Percentiles rank a stretch among this genome's conserved stretches.
These are phyloP conservation scores for Termitomyces sp. DNA, from an alignment of 768 basidiomycete genomes.

Conservation along the genomic window DNA sequence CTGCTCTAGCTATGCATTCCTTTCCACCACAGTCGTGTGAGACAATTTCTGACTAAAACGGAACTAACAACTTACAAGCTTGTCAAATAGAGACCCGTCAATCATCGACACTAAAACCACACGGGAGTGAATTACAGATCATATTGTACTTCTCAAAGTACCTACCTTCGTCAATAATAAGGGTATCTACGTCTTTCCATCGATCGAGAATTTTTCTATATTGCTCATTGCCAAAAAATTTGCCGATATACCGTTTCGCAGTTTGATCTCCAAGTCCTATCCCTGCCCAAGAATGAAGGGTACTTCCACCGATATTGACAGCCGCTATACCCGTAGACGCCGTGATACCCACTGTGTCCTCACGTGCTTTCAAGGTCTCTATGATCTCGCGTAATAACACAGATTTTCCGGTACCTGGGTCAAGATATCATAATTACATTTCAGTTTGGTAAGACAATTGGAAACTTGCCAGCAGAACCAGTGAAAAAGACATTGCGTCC, in stretches of 20 bases:
- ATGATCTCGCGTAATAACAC: conserved; percentile 78
- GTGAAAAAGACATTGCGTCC: conserved; percentile 79
- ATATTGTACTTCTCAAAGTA: background rate
- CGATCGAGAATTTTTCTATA: conserved; percentile 39
- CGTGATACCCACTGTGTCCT: conserved; percentile 56
- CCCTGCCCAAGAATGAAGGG: conserved; percentile 81
- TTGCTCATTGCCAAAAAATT: conserved; percentile 39
- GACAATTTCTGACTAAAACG: background rate
- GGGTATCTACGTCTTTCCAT: conserved; percentile 57
- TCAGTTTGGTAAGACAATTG: background rate
- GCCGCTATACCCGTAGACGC: conserved; percentile 80
- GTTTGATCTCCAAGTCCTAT: conserved; percentile 67
- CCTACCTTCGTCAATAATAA: conserved; percentile 86
- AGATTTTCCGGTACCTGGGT: conserved; percentile 75
- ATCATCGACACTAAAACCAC: conserved; percentile 81
- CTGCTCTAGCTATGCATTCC: conserved; percentile 56
- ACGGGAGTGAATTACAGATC: background rate
- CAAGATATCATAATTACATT: background rate
- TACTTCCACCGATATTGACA: conserved; percentile 77
- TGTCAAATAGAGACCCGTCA: conserved; percentile 76
- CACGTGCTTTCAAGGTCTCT: conserved; percentile 26
- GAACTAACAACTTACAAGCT: conserved; percentile 43
- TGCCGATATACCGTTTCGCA: conserved; percentile 46
- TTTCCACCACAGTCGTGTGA: conserved; percentile 26
- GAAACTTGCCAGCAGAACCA: conserved; percentile 63